These are phyloP conservation scores for Pyrenophora graminea DNA, from an alignment of 2,329 filamentous ascomycete species.

Conservation along the genomic window DNA sequence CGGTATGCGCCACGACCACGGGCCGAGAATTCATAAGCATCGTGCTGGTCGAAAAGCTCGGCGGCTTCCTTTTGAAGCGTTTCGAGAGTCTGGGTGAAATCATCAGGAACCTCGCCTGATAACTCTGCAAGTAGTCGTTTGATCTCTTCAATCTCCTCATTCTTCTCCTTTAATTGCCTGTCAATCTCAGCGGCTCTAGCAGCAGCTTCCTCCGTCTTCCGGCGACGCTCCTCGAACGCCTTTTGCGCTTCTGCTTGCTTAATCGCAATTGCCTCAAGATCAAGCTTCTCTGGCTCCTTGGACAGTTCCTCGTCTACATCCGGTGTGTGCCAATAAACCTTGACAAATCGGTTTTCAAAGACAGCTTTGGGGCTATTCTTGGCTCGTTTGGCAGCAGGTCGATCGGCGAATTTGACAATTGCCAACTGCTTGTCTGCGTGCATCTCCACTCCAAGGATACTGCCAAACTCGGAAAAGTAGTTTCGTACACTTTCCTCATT, in stretches of 20 bases:
- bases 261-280: slow-evolving; percentile 69
- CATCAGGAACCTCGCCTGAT: slow-evolving; percentile 30
- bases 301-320: slow-evolving; percentile 12
- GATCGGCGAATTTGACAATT: slow-evolving; percentile 69
- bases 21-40: slow-evolving; percentile 21
- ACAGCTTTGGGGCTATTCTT: slow-evolving; percentile 78
- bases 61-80: slow-evolving; percentile 57
- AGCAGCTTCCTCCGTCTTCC: slow-evolving; percentile 66
- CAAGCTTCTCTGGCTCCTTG: slow-evolving; percentile 57
- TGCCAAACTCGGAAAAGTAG: slow-evolving; percentile 76
- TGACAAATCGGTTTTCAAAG: slow-evolving; percentile 85
- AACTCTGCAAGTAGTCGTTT: slow-evolving; percentile 64
- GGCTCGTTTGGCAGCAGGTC: slow-evolving; percentile 69
- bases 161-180: slow-evolving; percentile 65
- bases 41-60: slow-evolving; percentile 67
- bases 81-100: slow-evolving; percentile 24
- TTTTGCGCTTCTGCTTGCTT: slow-evolving; percentile 75
- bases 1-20: slow-evolving; percentile 30
- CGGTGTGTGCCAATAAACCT: slow-evolving; percentile 75
- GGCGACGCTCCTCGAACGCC: slow-evolving; percentile 66
- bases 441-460: slow-evolving; percentile 66
- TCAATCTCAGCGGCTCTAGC: slow-evolving; percentile 67
- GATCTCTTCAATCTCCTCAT: slow-evolving; percentile 66
- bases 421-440: slow-evolving; percentile 69
- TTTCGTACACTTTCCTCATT: slow-evolving; percentile 65